Base-by-base conservation (phyloP, 192 early-diverging fungal genomes). In the Phlyctochytrium planicorne region DNA sequence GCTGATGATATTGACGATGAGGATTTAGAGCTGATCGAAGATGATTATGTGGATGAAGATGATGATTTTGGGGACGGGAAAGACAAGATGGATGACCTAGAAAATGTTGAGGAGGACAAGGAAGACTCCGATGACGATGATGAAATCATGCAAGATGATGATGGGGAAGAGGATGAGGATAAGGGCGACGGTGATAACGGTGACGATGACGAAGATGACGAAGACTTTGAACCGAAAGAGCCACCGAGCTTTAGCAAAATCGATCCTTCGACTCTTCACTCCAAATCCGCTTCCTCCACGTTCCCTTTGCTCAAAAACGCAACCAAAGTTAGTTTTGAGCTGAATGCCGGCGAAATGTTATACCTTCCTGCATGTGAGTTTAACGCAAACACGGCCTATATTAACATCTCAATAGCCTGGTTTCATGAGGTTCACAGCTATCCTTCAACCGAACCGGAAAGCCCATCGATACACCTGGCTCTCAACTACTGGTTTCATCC, bases 401-500 rank as follows among this genome's bases (percentile, higher is more conserved):
- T 67, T 70, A 32, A 10, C n/a, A 29, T 34, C 36, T 47, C 20
- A n/a, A 67, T 52, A 74, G 72, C 64, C 1, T 75, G 73, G 73
- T 75, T 75, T 60, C 73, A 75, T 57, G 73, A 75, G 47, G 72
- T 75, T 32, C 50, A 36, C n/a, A 60, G 53, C 30, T 62, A 20
- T 16, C 63, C 69, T 2, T 12, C 60, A 4, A 53, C 30, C 3
- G 20, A 31, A 0, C 29, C 60, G 12, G 52, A 34, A 23, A 65
- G 6, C 30, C 33, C n/a, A 32, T n/a, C 12, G 53, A 63, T 24
- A 50, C 65, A 27, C 71, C 75, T 74, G 59, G 73, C 73, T 17
- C 34, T 75, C 30, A 74, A 72, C 53, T 75, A 75, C 53, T 75
- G 73, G 73, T 63, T 74, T 52, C 73, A 75, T 62, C 73, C 73